Evolutionary conservation across 768 basidiomycete genomes (phyloP).

Genomic region (Agaricus sinodeliciosus): DNA sequence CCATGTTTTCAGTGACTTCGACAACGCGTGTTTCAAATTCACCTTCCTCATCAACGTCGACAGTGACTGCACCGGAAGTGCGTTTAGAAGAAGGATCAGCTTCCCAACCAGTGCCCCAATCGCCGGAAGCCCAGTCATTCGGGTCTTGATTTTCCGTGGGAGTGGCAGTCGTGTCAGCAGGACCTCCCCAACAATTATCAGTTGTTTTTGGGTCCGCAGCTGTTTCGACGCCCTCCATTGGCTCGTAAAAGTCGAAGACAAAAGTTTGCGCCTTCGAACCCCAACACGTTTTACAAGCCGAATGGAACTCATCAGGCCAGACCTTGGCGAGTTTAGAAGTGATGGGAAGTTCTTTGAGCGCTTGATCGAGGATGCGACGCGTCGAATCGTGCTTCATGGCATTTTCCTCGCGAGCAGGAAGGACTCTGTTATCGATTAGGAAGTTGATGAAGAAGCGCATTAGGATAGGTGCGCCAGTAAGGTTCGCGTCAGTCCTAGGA

Average conservation of each 20-base stretch:
- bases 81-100: not conserved
- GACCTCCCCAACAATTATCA: not conserved
- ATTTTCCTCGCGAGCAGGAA: conserved; percentile 18
- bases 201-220: not conserved
- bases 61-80: not conserved
- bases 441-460: conserved; percentile 40
- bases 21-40: not conserved
- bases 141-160: not conserved
- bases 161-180: not conserved
- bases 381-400: conserved; percentile 39
- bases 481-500: conserved; percentile 34
- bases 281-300: conserved; percentile 43
- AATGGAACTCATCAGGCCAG: conserved; percentile 44
- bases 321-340: conserved; percentile 38
- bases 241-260: conserved; percentile 11
- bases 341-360: conserved; percentile 43
- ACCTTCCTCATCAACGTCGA: conserved; percentile 3
- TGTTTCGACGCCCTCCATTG: not conserved
- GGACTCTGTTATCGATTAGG: conserved; percentile 34
- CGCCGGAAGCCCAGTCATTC: not conserved
- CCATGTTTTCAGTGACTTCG: not conserved
- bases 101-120: conserved; percentile 10
- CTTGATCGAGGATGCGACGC: conserved; percentile 36
- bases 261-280: conserved; percentile 38
- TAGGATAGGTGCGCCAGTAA: conserved; percentile 34